A percentile compares a stretch with the other conserved stretches of the same genome.
Evolutionary conservation across 495 filamentous ascomycete genomes (phyloP).

Genomic region (Penicillium chermesinum): DNA sequence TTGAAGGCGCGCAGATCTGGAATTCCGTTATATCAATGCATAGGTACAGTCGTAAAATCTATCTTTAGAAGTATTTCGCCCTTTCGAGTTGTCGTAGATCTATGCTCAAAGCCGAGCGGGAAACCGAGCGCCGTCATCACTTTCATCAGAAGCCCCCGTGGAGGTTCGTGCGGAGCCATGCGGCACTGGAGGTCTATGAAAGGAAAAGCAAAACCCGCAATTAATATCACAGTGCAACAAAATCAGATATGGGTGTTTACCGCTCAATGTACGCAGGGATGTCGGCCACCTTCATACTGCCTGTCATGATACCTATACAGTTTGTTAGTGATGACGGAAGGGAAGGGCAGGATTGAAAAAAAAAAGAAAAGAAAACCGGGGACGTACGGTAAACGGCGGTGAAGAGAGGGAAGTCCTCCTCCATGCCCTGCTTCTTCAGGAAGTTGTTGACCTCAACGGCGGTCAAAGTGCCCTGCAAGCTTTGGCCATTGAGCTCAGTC

Average conservation of each 20-base stretch:
- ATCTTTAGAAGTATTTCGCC: slow-evolving; percentile 13
- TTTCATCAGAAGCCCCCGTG: slow-evolving; percentile 11
- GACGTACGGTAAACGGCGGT: slow-evolving; percentile 69
- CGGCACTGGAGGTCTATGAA: slow-evolving; percentile 20
- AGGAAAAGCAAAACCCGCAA: slow-evolving; percentile 19
- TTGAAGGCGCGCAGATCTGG: not conserved
- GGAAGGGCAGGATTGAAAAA: not conserved
- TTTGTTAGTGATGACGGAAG: not conserved
- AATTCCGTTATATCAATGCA: slow-evolving; percentile 12
- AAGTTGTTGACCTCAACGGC: slow-evolving; percentile 86
- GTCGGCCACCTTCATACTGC: slow-evolving; percentile 38
- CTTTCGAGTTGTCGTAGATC: not conserved
- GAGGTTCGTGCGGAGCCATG: slow-evolving; percentile 15
- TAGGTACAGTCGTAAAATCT: slow-evolving; percentile 17
- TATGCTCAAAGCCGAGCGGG: slow-evolving; percentile 22
- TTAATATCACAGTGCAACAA: slow-evolving; percentile 28
- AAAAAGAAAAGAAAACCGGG: not conserved
- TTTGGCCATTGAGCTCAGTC: slow-evolving; percentile 92
- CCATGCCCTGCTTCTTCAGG: slow-evolving; percentile 67
- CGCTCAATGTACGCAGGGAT: slow-evolving; percentile 43
- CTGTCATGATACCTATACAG: slow-evolving; percentile 35
- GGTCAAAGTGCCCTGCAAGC: slow-evolving; percentile 89
- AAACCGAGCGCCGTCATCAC: slow-evolving; percentile 18
- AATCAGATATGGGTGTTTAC: slow-evolving; percentile 27
- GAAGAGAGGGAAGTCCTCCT: slow-evolving; percentile 85